A percentile compares a stretch with the other conserved stretches of the same genome.
Evolutionary conservation across 169 alveolate genomes (phyloP).

Genomic region (Plasmodium malariae): DNA sequence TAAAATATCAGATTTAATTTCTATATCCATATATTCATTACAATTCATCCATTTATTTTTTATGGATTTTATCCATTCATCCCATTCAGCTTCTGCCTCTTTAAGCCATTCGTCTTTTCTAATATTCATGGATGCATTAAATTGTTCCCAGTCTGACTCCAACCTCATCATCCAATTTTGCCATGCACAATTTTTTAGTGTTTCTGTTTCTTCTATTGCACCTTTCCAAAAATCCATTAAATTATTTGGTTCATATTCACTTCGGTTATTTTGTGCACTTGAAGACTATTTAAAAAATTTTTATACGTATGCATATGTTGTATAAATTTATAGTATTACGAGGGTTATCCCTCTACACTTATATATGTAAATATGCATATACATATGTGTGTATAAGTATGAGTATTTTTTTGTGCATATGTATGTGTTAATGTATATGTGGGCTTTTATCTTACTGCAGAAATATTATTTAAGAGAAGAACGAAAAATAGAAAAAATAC

Average conservation of each 20-base stretch:
- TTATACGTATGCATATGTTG: no score
- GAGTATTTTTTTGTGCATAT: no score
- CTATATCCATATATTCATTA: constrained; percentile 11
- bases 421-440: neutral
- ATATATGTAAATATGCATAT: no score
- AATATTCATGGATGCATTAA: constrained; percentile 4
- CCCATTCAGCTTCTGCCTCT: constrained; percentile 18
- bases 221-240: constrained; percentile 28
- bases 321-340: no score
- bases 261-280: neutral
- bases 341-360: no score
- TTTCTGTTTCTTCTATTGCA: constrained; percentile 5
- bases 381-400: no score
- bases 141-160: constrained; percentile 25
- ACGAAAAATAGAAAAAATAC: no score
- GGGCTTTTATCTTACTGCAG: neutral
- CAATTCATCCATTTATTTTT: constrained; percentile 28
- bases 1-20: neutral
- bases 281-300: neutral
- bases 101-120: constrained; percentile 11
- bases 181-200: constrained; percentile 8
- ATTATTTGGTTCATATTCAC: neutral
- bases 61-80: constrained; percentile 1
- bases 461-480: neutral
- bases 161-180: constrained; percentile 23